Evolutionary conservation across 768 basidiomycete genomes (phyloP).

Genomic region (Clavaria fumosa): DNA sequence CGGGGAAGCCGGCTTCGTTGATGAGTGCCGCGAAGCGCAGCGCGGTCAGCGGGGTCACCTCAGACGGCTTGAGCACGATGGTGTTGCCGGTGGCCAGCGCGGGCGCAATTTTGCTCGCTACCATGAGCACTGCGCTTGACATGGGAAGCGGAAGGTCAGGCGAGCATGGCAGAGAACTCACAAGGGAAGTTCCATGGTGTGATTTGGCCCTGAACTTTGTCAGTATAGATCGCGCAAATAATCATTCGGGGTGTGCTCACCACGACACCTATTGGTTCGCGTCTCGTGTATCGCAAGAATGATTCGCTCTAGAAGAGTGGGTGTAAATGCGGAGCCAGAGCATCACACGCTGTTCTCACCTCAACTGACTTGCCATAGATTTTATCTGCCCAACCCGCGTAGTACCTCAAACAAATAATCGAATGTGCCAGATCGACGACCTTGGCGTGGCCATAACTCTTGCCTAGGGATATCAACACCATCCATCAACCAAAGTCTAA

Average conservation of each 20-base stretch:
- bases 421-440: slow-evolving; percentile 12
- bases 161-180: slow-evolving; percentile 2
- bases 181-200: slow-evolving; percentile 42
- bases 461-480: no score
- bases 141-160: neutral
- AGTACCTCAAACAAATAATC: slow-evolving; percentile 40
- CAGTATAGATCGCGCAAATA: neutral
- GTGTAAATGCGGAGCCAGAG: neutral
- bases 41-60: slow-evolving; percentile 57
- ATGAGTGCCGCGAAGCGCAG: slow-evolving; percentile 35
- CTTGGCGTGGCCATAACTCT: slow-evolving; percentile 14
- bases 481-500: neutral
- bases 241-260: slow-evolving; percentile 14
- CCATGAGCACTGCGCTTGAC: slow-evolving; percentile 29
- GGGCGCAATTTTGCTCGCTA: slow-evolving; percentile 56
- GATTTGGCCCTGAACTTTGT: no score
- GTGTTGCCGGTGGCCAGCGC: slow-evolving; percentile 67
- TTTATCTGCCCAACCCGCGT: slow-evolving; percentile 70
- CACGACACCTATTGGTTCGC: slow-evolving; percentile 44
- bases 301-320: slow-evolving; percentile 18
- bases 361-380: slow-evolving; percentile 45
- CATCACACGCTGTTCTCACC: slow-evolving; percentile 4
- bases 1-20: slow-evolving; percentile 58
- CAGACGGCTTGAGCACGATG: slow-evolving; percentile 65
- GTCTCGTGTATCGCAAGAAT: slow-evolving; percentile 42